Percentiles rank a stretch among this genome's conserved stretches.
Conservation (phyloP, 768 basidiomycete genomes). For the Harrya chromipes region DNA sequence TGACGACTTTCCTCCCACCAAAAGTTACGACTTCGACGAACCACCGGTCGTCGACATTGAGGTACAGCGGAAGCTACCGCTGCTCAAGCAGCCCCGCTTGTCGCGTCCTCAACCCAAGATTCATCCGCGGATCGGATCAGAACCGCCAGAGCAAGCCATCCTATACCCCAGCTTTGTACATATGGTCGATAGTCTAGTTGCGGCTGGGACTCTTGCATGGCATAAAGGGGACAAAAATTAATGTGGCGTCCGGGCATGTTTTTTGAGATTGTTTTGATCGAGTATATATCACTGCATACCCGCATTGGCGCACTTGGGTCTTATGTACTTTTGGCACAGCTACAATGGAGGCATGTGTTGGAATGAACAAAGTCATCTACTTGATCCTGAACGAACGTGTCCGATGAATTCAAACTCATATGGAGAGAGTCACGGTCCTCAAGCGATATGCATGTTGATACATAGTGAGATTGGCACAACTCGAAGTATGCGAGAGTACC, state of each 20-base stretch:
- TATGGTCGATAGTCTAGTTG: conserved; percentile 23
- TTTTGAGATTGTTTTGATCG: background rate
- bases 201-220: conserved; percentile 13
- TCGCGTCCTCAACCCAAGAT: conserved; percentile 23
- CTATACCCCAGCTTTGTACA: conserved; percentile 20
- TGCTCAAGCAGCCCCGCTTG: conserved; percentile 7
- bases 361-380: no score
- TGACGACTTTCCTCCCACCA: conserved; percentile 16
- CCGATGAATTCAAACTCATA: background rate
- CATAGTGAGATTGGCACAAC: conserved; percentile 1
- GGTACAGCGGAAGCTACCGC: conserved; percentile 9
- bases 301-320: background rate
- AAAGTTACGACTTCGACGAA: background rate
- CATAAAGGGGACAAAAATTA: background rate
- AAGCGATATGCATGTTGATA: background rate
- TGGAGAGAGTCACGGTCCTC: no score
- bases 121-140: conserved; percentile 14
- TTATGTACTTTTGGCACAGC: no score
- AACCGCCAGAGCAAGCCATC: conserved; percentile 15
- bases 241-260: background rate
- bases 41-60: conserved; percentile 6
- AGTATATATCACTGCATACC: conserved; percentile 1
- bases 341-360: no score
- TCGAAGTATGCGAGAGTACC: background rate
- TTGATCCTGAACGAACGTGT: no score